Evolutionary conservation across 2,329 filamentous ascomycete species (phyloP), one percentile per base, ranked within the genome.

Genomic region (Aspergillus phoenicis): DNA sequence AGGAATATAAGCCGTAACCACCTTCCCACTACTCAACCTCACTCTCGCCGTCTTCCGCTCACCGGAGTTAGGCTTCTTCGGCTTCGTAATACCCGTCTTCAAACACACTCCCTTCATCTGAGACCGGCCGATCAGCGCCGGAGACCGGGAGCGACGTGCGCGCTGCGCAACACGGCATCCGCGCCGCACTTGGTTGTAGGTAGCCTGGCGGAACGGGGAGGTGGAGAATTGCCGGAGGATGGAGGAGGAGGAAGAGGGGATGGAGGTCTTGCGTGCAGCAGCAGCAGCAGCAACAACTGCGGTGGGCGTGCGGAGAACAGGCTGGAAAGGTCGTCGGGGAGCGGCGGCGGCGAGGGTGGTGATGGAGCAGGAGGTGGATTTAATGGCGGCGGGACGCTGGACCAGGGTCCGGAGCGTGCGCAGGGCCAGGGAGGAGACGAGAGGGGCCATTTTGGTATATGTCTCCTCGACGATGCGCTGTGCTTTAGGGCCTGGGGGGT

Each of bases 41-140:
- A 99, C 89, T 83, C 94, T 91, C 2, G 94, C 94, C 60, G 92
- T 95, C 83, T 99, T 99, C 65, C 95, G 85, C 84, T 98, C 93
- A 59, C 93, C 95, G 28, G 95, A 99, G 79, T 99, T 99, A 67
- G 95, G 95, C 81, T 99, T 99, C 88, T 99, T 99, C 59, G 95
- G 95, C 73, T 95, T 93, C 70, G 91, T 93, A 70, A 93, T 91
- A 72, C 91, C 93, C 62, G 98, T 95, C 76, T 96, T 93, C 66
- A 99, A 82, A 78, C 95, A 98, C 39, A 99, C 95, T 69, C 94
- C 95, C 83, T 98, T 98, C 80, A 97, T 89, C 73, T 90, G 87
- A 4, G 95, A 93, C 47, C 91, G 85, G 55, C 86, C 78, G 63
- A 84, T 84, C 57, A 99, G 85, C 22, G 94, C 93, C 0, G 95